Percentiles rank a stretch among this genome's conserved stretches.
Evolutionary conservation across 2,329 filamentous ascomycete genomes (phyloP).

Genomic region (Colletotrichum sp.): DNA sequence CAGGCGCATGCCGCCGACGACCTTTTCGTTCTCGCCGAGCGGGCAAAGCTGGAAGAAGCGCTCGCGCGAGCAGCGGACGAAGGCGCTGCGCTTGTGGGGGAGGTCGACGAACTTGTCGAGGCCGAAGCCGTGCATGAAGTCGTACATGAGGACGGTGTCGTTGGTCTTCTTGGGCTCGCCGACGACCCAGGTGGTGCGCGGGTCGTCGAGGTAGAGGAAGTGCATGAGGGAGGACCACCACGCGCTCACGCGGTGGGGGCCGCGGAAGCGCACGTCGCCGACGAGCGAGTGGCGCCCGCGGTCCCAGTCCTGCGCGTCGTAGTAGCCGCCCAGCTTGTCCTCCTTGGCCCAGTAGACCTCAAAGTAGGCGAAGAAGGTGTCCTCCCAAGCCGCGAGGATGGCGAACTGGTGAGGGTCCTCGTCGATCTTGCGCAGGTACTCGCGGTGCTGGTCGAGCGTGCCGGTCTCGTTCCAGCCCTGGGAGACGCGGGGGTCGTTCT

Average conservation of each 20-base stretch:
- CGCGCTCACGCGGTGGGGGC: slow-evolving; percentile 63
- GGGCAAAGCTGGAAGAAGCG: slow-evolving; percentile 74
- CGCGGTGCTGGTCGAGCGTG: slow-evolving; percentile 74
- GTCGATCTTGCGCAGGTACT: slow-evolving; percentile 72
- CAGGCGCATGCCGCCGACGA: slow-evolving; percentile 57
- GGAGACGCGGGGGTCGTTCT: slow-evolving; percentile 82
- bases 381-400: slow-evolving; percentile 74
- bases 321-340: slow-evolving; percentile 61
- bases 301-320: slow-evolving; percentile 60
- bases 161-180: slow-evolving; percentile 78
- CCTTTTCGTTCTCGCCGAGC: slow-evolving; percentile 60
- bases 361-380: slow-evolving; percentile 76
- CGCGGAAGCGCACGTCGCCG: slow-evolving; percentile 63
- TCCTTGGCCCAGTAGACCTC: slow-evolving; percentile 81
- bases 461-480: slow-evolving; percentile 83
- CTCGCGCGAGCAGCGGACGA: slow-evolving; percentile 68
- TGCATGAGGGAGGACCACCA: slow-evolving; percentile 69
- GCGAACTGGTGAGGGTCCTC: slow-evolving; percentile 75
- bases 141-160: slow-evolving; percentile 73
- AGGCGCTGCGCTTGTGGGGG: slow-evolving; percentile 73
- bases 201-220: slow-evolving; percentile 66
- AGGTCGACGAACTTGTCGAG: slow-evolving; percentile 76
- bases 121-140: slow-evolving; percentile 75
- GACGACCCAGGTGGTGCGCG: slow-evolving; percentile 60
- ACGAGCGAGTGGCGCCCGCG: slow-evolving; percentile 64